Base-by-base conservation (phyloP, 768 basidiomycete genomes). In the Strobilomyces confusus region DNA sequence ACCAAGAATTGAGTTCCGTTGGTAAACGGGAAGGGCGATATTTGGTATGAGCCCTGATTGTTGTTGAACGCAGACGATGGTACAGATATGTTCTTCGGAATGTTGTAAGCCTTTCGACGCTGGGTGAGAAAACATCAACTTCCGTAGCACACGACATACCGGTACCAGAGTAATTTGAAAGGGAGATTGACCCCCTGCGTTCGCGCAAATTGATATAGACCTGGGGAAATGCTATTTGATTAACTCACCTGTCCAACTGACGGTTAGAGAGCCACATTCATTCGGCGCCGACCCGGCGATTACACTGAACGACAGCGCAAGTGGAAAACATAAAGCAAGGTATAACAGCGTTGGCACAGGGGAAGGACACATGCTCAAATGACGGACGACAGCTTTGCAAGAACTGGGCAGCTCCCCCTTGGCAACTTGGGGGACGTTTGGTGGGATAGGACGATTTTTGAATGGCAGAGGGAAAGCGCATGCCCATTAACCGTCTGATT, bases 211-310 rank as follows among this genome's bases (percentile, higher is more conserved):
- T 41, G 40, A 50, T 14, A 58, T 34, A 42, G 26, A 40, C 4
- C 38, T 34, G 34, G 17, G 23, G 29, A 25, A 34, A 44, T 13
- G 17, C 9, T 41, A 30, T 40, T 44, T 23, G n/a, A 54, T n/a
- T 26, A 23, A 53, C 74, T 62, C 61, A 85, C 88, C 86, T 52
- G 73, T 71, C 86, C 87, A 89, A 30, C 77, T 73, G 48, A 91
- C 60, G 42, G 68, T 63, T n/a, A 89, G 68, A 63, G 78, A 66
- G 57, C 81, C 86, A 63, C 89, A 91, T 64, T 83, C 70, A 0
- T 82, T 75, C 5, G 84, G 78, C 54, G 29, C 71, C 69, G 63
- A 62, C 37, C 63, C 82, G 77, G 56, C 73, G 64, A 73, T 58
- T 26, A 87, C 85, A 22, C 76, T 79, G 63, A 75, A 76, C 25